Evolutionary conservation across 208 protist genomes (phyloP).

Genomic region (Acanthamoeba sp.): DNA sequence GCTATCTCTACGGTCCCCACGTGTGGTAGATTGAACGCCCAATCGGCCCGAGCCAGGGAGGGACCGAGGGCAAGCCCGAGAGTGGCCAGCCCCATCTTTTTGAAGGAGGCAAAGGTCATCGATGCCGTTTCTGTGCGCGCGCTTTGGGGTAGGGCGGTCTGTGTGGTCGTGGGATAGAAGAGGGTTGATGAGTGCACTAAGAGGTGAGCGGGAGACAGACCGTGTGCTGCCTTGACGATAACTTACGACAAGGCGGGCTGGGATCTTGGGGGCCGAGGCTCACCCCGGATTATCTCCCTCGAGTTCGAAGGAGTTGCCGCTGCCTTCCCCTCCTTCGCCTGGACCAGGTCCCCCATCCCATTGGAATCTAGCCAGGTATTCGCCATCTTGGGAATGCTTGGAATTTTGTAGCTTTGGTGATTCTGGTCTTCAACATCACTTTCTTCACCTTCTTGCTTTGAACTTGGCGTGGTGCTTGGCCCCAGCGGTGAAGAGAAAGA

Average conservation of each 20-base stretch:
- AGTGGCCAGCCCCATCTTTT: neutral
- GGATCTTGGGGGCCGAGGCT: too few species aligned
- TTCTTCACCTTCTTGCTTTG: too few species aligned
- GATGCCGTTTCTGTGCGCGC: neutral
- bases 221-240: too few species aligned
- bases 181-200: neutral
- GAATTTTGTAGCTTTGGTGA: too few species aligned
- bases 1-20: conserved; percentile 41
- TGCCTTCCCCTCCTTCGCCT: neutral
- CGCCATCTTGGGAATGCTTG: neutral
- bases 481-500: too few species aligned
- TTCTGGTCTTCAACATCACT: too few species aligned
- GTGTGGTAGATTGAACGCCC: conserved; percentile 15
- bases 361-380: neutral
- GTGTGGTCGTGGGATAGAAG: neutral
- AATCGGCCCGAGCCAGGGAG: neutral
- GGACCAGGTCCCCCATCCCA: neutral
- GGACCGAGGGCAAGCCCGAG: neutral
- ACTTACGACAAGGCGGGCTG: too few species aligned
- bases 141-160: neutral
- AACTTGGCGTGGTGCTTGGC: too few species aligned
- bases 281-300: neutral
- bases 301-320: neutral
- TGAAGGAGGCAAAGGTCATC: neutral
- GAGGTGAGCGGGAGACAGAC: too few species aligned